Percentiles rank a stretch among this genome's conserved stretches.
Conservation (phyloP, 495 filamentous ascomycete species). For the Podospora pseudopauciseta region DNA sequence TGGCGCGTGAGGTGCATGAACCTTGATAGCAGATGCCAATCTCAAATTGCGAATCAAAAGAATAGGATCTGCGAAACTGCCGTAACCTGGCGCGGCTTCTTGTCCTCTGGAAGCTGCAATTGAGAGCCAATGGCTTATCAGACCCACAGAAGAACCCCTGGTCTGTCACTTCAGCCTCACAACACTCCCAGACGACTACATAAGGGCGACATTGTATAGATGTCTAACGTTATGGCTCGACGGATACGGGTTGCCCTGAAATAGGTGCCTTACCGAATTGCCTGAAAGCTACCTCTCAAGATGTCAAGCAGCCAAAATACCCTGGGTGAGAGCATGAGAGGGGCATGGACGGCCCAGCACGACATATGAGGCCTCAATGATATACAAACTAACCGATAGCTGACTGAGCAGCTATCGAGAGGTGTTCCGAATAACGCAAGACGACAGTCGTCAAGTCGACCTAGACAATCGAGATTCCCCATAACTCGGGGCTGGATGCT, state of each 20-base stretch:
- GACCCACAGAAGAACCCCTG: not conserved
- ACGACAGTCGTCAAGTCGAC: too few species aligned
- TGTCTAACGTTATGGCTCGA: not conserved
- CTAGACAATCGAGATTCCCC: too few species aligned
- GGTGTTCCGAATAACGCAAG: too few species aligned
- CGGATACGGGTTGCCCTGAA: not conserved
- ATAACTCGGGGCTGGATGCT: not conserved
- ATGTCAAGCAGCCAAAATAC: too few species aligned
- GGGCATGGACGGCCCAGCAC: too few species aligned
- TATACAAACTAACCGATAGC: too few species aligned
- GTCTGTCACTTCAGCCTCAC: not conserved
- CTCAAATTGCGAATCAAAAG: not conserved
- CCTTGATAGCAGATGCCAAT: not conserved
- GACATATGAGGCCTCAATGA: too few species aligned
- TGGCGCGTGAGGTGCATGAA: not conserved
- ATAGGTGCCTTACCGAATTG: not conserved
- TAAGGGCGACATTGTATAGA: not conserved
- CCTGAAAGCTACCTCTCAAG: too few species aligned
- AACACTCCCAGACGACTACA: not conserved
- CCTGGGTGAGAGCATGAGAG: too few species aligned
- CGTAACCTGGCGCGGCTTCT: not conserved
- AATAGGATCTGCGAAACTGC: not conserved
- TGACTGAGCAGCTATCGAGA: too few species aligned
- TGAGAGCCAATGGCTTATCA: not conserved
- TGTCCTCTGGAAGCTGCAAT: not conserved